These are phyloP conservation scores for Aristolochia fimbriata DNA, from an alignment of 164 flowering plant genomes.

Conservation along the genomic window DNA sequence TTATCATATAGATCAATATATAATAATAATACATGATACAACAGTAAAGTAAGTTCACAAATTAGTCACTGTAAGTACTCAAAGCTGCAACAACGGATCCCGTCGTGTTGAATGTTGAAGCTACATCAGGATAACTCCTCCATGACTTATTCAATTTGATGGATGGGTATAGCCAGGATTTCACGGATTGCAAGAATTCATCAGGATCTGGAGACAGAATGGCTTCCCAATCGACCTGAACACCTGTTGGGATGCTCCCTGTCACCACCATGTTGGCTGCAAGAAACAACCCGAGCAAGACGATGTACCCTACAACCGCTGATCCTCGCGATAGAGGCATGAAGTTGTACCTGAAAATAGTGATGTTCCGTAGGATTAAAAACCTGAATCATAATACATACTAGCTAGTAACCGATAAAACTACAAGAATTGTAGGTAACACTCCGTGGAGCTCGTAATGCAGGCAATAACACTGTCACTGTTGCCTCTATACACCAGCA, in stretches of 20 bases:
- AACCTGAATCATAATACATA: not conserved
- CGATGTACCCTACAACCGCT: constrained; percentile 74
- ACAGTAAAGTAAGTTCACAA: no score
- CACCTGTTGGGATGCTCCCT: constrained; percentile 64
- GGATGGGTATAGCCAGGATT: constrained; percentile 76
- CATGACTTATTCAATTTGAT: constrained; percentile 59
- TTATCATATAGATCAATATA: no score
- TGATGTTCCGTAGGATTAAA: not conserved
- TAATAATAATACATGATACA: no score
- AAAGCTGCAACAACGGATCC: constrained; percentile 80
- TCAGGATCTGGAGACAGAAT: constrained; percentile 56
- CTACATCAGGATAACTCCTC: constrained; percentile 82
- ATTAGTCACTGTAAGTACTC: constrained; percentile 48
- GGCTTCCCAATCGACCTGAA: constrained; percentile 98
- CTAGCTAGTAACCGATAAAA: not conserved
- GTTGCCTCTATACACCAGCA: no score
- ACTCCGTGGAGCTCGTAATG: not conserved
- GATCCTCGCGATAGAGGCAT: constrained; percentile 96
- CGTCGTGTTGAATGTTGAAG: constrained; percentile 56
- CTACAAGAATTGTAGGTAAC: not conserved
- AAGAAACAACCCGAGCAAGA: constrained; percentile 75
- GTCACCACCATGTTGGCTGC: constrained; percentile 94
- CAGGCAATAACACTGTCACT: no score
- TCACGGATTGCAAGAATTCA: constrained; percentile 52
- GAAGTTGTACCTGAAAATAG: constrained; percentile 79